Evolutionary conservation across 2,329 filamentous ascomycete genomes (phyloP), one percentile per base, ranked within the genome.

Genomic region (Dactylellina sp.): DNA sequence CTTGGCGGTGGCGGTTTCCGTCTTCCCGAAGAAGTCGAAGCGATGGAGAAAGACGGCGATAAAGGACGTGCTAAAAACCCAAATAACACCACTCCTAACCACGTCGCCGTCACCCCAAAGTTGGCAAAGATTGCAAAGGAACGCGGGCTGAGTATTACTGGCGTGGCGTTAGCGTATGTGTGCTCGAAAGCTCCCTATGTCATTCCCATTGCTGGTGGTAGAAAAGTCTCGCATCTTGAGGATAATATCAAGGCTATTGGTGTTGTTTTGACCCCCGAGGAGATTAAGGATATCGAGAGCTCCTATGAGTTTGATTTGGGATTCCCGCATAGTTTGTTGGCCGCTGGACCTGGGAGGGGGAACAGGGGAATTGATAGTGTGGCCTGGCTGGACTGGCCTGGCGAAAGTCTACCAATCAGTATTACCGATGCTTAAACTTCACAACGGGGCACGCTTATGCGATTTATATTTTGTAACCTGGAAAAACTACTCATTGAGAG

Each of bases 111-210:
- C 35, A 86, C 85, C 56, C 83, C 82, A 25, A 86, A 86, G 0
- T 83, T 92, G 0, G 87, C 86, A 24, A 84, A 86, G 76, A 84
- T 91, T 6, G 87, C 86, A 0, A 83, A 83, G 6, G 82, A 84
- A 71, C 86, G 88, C 76, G 84, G 85, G 0, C 82, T 84, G 1
- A 82, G 84, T 32, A 84, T 91, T 53, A 89, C 88, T 2, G 85
- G 85, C 39, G 81, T 91, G 35, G 90, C 90, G 7, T 81, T 93
- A 22, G 90, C 90, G 1, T 93, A 93, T 78, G 87, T 92, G 12
- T 85, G 91, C 84, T 85, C 87, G 76, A 92, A 92, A 81, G 83
- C 88, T 0, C 86, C 89, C 0, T 87, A 91, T 77, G 88, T 92
- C 11, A 91, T 91, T 78, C 91, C 91, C 0, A 87, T 93, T 42